phyloP scores from a whole-genome alignment of 2,329 filamentous ascomycete species.

The Aspergillus latus region DNA sequence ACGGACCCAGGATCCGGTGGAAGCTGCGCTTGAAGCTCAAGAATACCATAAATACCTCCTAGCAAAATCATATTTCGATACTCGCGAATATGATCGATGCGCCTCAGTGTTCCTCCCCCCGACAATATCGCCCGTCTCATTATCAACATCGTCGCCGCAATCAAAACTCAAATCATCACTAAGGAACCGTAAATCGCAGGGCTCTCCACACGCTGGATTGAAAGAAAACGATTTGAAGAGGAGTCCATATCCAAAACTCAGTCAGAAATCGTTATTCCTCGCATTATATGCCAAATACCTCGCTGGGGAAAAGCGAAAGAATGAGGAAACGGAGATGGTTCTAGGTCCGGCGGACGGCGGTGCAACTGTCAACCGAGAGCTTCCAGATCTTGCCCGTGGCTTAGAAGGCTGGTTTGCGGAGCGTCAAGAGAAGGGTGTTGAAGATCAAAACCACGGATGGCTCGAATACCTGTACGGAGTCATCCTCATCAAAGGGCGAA shows the following conservation, averaged over 20 bases:
- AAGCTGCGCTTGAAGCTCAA: conserved; percentile 72
- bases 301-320: conserved; percentile 91
- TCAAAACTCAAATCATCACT: conserved; percentile 41
- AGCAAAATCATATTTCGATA: conserved; percentile 93
- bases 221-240: conserved; percentile 34
- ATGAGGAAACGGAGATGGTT: conserved; percentile 97
- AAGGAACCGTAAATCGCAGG: conserved; percentile 64
- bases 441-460: conserved; percentile 78
- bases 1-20: conserved; percentile 64
- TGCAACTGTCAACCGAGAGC: conserved; percentile 78
- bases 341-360: conserved; percentile 89
- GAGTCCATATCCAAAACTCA: conserved; percentile 57
- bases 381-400: conserved; percentile 71
- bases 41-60: conserved; percentile 83
- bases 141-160: conserved; percentile 40
- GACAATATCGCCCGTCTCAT: conserved; percentile 67
- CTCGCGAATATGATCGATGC: conserved; percentile 90
- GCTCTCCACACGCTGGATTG: conserved; percentile 35
- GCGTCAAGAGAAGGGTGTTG: conserved; percentile 59
- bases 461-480: conserved; percentile 82
- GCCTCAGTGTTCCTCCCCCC: conserved; percentile 85
- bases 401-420: conserved; percentile 79
- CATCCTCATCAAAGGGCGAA: conserved; percentile 85
- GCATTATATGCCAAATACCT: conserved; percentile 90
- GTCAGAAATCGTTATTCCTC: conserved; percentile 89